These are phyloP conservation scores for Apiotrichum gamsii DNA, from an alignment of 1,284 basidiomycete species.

Conservation along the genomic window DNA sequence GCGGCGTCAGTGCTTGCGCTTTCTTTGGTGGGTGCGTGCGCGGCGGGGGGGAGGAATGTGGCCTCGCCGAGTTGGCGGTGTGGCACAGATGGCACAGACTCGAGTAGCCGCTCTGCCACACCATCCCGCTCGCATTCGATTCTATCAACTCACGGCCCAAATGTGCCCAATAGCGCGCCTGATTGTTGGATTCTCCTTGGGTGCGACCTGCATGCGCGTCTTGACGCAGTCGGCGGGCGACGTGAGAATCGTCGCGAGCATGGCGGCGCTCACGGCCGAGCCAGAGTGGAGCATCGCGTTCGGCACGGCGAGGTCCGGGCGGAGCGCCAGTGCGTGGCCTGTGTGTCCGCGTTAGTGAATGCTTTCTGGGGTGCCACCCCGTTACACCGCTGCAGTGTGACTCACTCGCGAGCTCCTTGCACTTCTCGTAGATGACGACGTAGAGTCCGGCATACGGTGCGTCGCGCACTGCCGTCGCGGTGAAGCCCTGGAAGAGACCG, in stretches of 20 bases:
- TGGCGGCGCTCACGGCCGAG: slow-evolving; percentile 65
- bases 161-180: slow-evolving; percentile 59
- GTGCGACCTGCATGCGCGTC: slow-evolving; percentile 84
- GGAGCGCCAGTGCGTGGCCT: slow-evolving; percentile 8
- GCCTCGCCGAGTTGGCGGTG: too few species aligned
- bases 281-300: slow-evolving; percentile 44
- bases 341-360: too few species aligned
- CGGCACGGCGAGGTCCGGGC: slow-evolving; percentile 24
- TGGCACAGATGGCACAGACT: too few species aligned
- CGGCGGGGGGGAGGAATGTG: neutral
- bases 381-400: too few species aligned
- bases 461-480: slow-evolving; percentile 84
- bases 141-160: slow-evolving; percentile 59
- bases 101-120: too few species aligned
- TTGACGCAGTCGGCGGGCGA: slow-evolving; percentile 89
- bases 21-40: neutral
- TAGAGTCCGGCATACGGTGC: slow-evolving; percentile 96
- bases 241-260: slow-evolving; percentile 71
- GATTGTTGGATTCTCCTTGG: slow-evolving; percentile 64
- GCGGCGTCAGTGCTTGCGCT: neutral
- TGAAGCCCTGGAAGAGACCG: slow-evolving; percentile 80
- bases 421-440: slow-evolving; percentile 80
- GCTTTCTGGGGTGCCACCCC: too few species aligned
- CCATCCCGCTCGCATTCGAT: too few species aligned
- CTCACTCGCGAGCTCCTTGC: slow-evolving; percentile 60